Conservation (phyloP, 192 early-diverging fungal species). For the Rhizoclosmatium sp. region DNA sequence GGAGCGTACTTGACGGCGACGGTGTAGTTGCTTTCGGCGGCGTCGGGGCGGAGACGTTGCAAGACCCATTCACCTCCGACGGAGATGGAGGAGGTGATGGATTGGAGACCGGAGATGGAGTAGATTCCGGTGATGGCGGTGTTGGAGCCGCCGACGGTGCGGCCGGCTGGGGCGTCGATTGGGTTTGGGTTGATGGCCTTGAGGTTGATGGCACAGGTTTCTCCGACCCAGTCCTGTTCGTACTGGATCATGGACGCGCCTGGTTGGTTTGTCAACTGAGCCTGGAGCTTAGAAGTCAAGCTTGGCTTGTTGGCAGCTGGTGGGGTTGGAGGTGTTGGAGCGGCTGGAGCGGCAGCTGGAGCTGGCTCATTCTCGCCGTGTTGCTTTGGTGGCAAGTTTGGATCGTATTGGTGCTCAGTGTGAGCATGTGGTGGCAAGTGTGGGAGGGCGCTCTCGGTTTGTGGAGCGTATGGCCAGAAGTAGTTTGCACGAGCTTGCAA, state of each 20-base stretch:
- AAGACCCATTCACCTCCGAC: constrained; percentile 87
- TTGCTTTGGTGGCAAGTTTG: constrained; percentile 39
- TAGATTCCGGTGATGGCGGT: constrained; percentile 82
- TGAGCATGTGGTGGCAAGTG: constrained; percentile 44
- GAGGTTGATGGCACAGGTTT: constrained; percentile 86
- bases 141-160: constrained; percentile 25
- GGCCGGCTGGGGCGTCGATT: constrained; percentile 62
- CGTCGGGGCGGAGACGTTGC: constrained; percentile 83
- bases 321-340: constrained; percentile 38
- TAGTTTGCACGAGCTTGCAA: constrained; percentile 85
- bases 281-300: constrained; percentile 60
- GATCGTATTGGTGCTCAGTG: constrained; percentile 40
- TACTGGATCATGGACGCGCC: constrained; percentile 91
- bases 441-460: constrained; percentile 29
- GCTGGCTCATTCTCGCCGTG: background rate
- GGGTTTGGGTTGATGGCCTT: constrained; percentile 97
- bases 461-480: constrained; percentile 68
- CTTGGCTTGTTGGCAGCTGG: constrained; percentile 35
- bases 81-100: constrained; percentile 80
- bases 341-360: constrained; percentile 28
- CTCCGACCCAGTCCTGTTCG: constrained; percentile 91
- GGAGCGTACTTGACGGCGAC: constrained; percentile 56
- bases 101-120: constrained; percentile 89
- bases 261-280: constrained; percentile 68
- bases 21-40: constrained; percentile 79